Base-by-base conservation (phyloP, 169 alveolate species). In the Cryptosporidium canis region DNA sequence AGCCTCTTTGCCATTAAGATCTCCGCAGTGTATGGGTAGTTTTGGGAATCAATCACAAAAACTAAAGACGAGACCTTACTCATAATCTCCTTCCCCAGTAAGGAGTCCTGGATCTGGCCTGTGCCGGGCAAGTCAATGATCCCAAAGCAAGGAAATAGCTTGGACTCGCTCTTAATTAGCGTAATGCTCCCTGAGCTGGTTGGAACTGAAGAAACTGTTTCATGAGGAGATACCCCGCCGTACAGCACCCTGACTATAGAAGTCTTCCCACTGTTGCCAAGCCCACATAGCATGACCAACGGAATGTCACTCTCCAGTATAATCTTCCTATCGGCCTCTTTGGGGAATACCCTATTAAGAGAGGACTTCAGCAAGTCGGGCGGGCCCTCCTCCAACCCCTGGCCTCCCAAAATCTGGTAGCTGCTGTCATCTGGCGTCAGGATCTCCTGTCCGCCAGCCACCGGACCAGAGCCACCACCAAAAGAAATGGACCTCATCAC, bases 41-140 rank as follows among this genome's bases (percentile, higher is more conserved):
- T 83, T 66, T 93, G 92, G 5, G 95, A 94, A 90, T 95, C 97
- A 14, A 95, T 82, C 14, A 95, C 96, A 83, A 63, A 95, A 66
- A 95, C 85, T 83, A 94, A 58, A 18, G 91, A 90, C 33, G 94
- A 92, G 56, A 93, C 90, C 51, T 91, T 90, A 29, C 44, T 65
- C 37, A 66, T 48, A 7, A 64, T 61, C 18, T 43, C 92, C 63
- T 43, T 85, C 85, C 55, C 68, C 44, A 55, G 44, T 29, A 72
- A 43, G n/a, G 58, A 67, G 14, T 83, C 90, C 41, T 90, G 77
- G 45, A 47, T 41, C 44, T 83, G 85, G 24, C 90, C 85, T 16
- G 66, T 48, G 5, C 93, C 93, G n/a, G 93, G 93, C 39, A 90
- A 68, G 21, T 90, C 93, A 21, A 83, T 48, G 24, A 90, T 21